Evolutionary conservation across 257 asterid species (phyloP).

Genomic region (Cynanchum wilfordii): DNA sequence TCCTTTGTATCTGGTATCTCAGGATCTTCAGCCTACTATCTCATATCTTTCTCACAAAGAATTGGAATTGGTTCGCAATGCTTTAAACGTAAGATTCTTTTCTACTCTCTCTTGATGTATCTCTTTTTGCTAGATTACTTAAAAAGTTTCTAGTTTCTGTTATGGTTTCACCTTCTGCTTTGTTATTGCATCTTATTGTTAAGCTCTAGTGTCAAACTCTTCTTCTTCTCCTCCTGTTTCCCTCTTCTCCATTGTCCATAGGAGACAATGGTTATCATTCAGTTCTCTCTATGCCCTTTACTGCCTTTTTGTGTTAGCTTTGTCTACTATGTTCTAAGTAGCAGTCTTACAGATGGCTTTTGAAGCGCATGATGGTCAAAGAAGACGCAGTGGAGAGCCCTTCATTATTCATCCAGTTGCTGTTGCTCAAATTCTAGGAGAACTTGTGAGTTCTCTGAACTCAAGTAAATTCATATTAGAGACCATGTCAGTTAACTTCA

Average conservation of each 20-base stretch:
- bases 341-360: slow-evolving; percentile 52
- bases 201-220: not conserved
- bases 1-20: slow-evolving; percentile 23
- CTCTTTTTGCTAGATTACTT: not conserved
- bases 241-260: not conserved
- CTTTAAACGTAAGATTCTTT: slow-evolving; percentile 58
- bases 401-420: slow-evolving; percentile 91
- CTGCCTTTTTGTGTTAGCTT: not conserved
- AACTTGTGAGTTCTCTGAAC: slow-evolving; percentile 53
- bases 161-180: slow-evolving; percentile 2
- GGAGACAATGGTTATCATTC: not conserved
- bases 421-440: slow-evolving; percentile 94
- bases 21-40: slow-evolving; percentile 75
- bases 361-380: slow-evolving; percentile 95
- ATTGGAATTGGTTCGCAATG: slow-evolving; percentile 62
- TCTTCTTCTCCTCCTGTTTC: not conserved
- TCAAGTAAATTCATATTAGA: slow-evolving; percentile 4
- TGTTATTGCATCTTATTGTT: not conserved
- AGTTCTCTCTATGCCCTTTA: not conserved
- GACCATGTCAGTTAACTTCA: not conserved
- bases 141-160: not conserved
- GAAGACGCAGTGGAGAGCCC: slow-evolving; percentile 95
- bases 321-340: not conserved
- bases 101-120: not conserved
- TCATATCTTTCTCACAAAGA: slow-evolving; percentile 72